phyloP scores from a whole-genome alignment of 176 grass and related monocot species.

The Paspalum vaginatum region DNA sequence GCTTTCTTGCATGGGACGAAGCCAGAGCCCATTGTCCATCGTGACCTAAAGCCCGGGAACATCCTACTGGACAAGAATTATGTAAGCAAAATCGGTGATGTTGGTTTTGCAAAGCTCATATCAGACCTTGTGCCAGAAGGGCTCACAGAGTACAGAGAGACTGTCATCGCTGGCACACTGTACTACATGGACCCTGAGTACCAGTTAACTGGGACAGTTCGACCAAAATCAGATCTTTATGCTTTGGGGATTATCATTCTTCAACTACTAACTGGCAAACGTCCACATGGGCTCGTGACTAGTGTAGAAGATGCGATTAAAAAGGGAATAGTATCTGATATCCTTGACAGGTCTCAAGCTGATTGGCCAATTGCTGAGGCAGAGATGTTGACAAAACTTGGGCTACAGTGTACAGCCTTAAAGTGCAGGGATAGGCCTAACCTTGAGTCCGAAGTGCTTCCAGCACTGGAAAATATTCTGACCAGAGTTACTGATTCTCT shows the following conservation, averaged over 20 bases:
- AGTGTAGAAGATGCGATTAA: conserved; percentile 54
- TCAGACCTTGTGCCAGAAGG: conserved; percentile 76
- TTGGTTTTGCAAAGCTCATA: conserved; percentile 81
- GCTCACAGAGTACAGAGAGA: conserved; percentile 85
- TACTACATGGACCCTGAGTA: conserved; percentile 97
- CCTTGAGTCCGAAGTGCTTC: conserved; percentile 70
- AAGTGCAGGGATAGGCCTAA: conserved; percentile 79
- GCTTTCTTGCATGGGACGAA: conserved; percentile 81
- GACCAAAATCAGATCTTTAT: conserved; percentile 92
- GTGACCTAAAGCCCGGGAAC: conserved; percentile 92
- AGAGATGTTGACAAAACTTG: conserved; percentile 71
- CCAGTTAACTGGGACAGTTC: conserved; percentile 80
- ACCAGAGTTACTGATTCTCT: conserved; percentile 43
- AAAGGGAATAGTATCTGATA: conserved; percentile 41
- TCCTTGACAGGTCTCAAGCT: conserved; percentile 58
- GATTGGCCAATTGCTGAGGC: conserved; percentile 76
- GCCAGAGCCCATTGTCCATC: conserved; percentile 89
- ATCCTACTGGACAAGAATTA: conserved; percentile 87
- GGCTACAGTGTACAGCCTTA: conserved; percentile 60
- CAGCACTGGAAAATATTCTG: conserved; percentile 76
- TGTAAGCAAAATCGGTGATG: conserved; percentile 89
- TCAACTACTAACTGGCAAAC: conserved; percentile 70
- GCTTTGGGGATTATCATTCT: conserved; percentile 79
- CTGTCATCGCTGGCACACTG: conserved; percentile 74
- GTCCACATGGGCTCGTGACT: conserved; percentile 64